phyloP scores from a whole-genome alignment of 345 rosid genomes.

The Brassica napus region DNA sequence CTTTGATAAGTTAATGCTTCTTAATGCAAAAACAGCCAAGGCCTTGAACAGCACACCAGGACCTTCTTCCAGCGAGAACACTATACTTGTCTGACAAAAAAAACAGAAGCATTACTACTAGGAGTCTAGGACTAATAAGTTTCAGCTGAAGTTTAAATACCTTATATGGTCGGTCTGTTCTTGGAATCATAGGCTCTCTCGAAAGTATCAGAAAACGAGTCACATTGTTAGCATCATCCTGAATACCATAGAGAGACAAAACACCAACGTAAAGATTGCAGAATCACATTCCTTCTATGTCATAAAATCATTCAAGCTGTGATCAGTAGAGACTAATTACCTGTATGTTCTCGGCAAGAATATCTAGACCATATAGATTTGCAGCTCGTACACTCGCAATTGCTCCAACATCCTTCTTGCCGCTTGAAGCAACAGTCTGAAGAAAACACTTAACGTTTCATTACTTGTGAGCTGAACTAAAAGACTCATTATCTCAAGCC shows the following conservation, averaged over 20 bases:
- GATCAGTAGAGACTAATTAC: slow-evolving; percentile 40
- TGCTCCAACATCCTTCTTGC: slow-evolving; percentile 66
- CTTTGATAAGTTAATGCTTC: slow-evolving; percentile 88
- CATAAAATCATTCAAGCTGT: slow-evolving; percentile 1
- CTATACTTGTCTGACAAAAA: slow-evolving; percentile 82
- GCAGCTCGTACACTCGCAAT: slow-evolving; percentile 94
- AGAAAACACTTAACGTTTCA: slow-evolving; percentile 17
- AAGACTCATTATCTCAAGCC: neutral
- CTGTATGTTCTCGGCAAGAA: slow-evolving; percentile 79
- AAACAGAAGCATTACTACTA: slow-evolving; percentile 16
- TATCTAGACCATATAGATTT: slow-evolving; percentile 73
- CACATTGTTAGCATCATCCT: slow-evolving; percentile 77
- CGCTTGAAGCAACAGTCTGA: slow-evolving; percentile 64
- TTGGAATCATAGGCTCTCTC: slow-evolving; percentile 85
- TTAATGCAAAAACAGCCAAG: slow-evolving; percentile 81
- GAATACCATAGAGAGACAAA: slow-evolving; percentile 21
- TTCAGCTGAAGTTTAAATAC: slow-evolving; percentile 37
- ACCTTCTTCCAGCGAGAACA: slow-evolving; percentile 94
- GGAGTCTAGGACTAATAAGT: neutral
- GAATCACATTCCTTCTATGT: slow-evolving; percentile 4
- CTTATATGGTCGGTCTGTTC: slow-evolving; percentile 70
- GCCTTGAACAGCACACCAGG: slow-evolving; percentile 90
- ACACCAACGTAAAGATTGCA: neutral
- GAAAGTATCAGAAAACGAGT: slow-evolving; percentile 91
- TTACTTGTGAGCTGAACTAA: neutral